Evolutionary conservation across 2,329 filamentous ascomycete genomes (phyloP).

Genomic region (Setomelanomma holmii): DNA sequence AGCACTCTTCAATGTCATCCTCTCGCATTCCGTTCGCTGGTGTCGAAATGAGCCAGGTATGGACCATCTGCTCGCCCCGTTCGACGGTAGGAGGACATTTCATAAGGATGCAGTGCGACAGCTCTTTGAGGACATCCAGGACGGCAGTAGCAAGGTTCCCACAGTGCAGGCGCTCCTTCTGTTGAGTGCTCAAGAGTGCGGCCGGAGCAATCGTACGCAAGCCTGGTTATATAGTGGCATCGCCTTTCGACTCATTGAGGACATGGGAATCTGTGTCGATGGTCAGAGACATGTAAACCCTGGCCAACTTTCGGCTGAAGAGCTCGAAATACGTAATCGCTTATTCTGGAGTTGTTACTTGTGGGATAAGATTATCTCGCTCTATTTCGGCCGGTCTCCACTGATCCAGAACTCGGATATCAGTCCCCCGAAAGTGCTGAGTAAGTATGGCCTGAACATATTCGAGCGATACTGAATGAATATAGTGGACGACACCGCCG

Average conservation of each 20-base stretch:
- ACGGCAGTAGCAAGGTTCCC: conserved; percentile 12
- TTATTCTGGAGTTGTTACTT: conserved; percentile 23
- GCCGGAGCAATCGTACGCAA: conserved; percentile 15
- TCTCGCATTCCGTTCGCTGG: conserved; percentile 18
- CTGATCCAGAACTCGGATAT: conserved; percentile 15
- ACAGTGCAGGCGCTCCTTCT: conserved; percentile 16
- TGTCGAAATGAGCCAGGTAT: conserved; percentile 16
- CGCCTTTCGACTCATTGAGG: conserved; percentile 17
- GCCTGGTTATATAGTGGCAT: conserved; percentile 21
- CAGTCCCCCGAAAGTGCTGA: conserved; percentile 10
- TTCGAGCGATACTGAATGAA: not conserved
- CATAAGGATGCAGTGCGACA: conserved; percentile 6
- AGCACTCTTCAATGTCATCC: conserved; percentile 13
- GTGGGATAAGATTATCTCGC: conserved; percentile 19
- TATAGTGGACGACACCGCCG: conserved; percentile 17
- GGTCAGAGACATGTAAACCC: conserved; percentile 13
- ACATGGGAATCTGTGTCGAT: conserved; percentile 19
- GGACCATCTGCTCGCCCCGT: conserved; percentile 11
- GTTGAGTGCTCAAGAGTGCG: conserved; percentile 16
- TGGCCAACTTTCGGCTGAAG: conserved; percentile 13
- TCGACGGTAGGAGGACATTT: conserved; percentile 10
- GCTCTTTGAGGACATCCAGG: conserved; percentile 11
- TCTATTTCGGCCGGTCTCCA: conserved; percentile 16
- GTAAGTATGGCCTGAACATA: not conserved
- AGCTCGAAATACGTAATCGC: conserved; percentile 16